These are phyloP conservation scores for Sugiyamaella lignohabitans DNA, from an alignment of 805 yeast genomes.

Conservation along the genomic window DNA sequence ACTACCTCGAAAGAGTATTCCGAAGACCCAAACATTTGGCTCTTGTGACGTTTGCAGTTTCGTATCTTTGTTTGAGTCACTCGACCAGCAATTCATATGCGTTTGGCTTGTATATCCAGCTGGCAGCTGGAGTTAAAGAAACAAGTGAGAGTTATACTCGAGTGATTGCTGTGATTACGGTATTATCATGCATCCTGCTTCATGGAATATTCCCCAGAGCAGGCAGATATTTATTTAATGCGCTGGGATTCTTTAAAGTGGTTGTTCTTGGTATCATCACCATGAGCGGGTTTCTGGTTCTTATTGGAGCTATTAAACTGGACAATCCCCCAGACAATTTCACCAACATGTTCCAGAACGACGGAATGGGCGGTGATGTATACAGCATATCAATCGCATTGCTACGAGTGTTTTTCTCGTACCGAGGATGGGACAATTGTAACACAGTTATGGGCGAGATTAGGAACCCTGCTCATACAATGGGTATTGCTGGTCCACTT, in stretches of 20 bases:
- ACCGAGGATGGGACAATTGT: conserved; percentile 67
- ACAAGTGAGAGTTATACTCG: conserved; percentile 37
- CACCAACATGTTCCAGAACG: conserved; percentile 35
- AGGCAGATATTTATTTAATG: conserved; percentile 48
- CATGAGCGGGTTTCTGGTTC: conserved; percentile 40
- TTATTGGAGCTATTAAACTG: conserved; percentile 30
- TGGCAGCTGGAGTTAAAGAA: conserved; percentile 36
- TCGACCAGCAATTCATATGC: conserved; percentile 61
- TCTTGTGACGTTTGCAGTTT: conserved; percentile 45
- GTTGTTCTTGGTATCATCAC: conserved; percentile 46
- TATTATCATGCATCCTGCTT: conserved; percentile 41
- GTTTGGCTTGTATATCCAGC: conserved; percentile 52
- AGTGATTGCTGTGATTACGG: conserved; percentile 43
- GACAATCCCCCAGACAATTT: conserved; percentile 34
- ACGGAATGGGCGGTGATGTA: conserved; percentile 38
- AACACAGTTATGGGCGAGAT: conserved; percentile 57
- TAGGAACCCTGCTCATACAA: conserved; percentile 48
- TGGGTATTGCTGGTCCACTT: conserved; percentile 54
- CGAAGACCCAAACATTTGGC: conserved; percentile 48
- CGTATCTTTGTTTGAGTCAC: conserved; percentile 52
- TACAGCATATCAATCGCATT: conserved; percentile 53
- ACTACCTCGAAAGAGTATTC: conserved; percentile 55
- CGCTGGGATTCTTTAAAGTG: conserved; percentile 49
- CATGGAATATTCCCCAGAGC: conserved; percentile 45
- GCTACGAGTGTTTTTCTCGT: conserved; percentile 54